Base-by-base conservation (phyloP, 306 rosid genomes). In the Amphicarpaea edgeworthii region DNA sequence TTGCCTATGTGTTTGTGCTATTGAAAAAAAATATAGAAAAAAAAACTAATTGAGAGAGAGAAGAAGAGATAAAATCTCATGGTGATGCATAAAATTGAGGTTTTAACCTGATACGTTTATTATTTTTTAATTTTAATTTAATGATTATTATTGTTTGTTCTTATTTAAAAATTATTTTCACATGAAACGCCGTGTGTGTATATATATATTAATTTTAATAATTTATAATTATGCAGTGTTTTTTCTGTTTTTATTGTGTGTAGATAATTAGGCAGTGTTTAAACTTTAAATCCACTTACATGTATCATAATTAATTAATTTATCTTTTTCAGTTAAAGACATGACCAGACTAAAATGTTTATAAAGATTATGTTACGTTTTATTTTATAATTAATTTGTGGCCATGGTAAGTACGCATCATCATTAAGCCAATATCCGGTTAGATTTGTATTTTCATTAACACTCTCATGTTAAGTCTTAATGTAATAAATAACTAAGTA, bases 341-440 rank as follows among this genome's bases (percentile, higher is more conserved):
- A 47, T 47, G n/a, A 5, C 0, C n/a, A n/a, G 54, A n/a, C 54
- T 1, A n/a, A n/a, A 47, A 15, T 40, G 5, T 3, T 15, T 47
- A n/a, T 47, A 14, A 34, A 6, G 40, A 32, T 32, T 32, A 32
- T 45, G 12, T 45, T 47, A 47, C 53, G 17, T 50, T 50, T 17
- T 50, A 50, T 50, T n/a, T n/a, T n/a, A n/a, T n/a, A n/a, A n/a
- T n/a, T n/a, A n/a, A 49, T 15, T 50, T 17, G 57, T 50, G 57
- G 57, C 30, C 14, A 20, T 20, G 60, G 28, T 53, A 9, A 34
- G 43, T 40, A 54, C 40, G 6, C 34, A 30, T 30, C 40, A 8
- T 34, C 40, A 6, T 8, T 5, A 34, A 34, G 30, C 6, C 14
- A 20, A 20, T 54, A 3, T 54, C 9, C 15, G 14, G 21, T 54